These are phyloP conservation scores for Daldinia childiae DNA, from an alignment of 495 filamentous ascomycete genomes.

Conservation along the genomic window DNA sequence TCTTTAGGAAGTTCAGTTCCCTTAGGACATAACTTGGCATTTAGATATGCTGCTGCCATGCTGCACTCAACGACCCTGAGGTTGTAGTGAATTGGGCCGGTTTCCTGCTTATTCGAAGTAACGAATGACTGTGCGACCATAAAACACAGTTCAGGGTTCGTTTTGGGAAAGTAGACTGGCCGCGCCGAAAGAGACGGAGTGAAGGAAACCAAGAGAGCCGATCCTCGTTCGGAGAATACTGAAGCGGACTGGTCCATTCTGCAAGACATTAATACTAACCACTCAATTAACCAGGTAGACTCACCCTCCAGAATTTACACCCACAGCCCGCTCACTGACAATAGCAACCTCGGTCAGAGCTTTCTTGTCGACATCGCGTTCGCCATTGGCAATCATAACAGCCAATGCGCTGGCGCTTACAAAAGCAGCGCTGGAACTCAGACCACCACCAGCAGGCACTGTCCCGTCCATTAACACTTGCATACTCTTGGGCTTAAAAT, in stretches of 20 bases:
- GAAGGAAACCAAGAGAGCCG: conserved; percentile 90
- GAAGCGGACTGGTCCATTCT: conserved; percentile 99
- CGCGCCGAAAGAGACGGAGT: conserved; percentile 77
- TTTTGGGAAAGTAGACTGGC: conserved; percentile 84
- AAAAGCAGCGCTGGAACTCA: conserved; percentile 94
- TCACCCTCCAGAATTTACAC: conserved; percentile 94
- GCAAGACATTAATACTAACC: conserved; percentile 17
- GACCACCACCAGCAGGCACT: conserved; percentile 88
- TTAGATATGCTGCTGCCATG: conserved; percentile 77
- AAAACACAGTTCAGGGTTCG: conserved; percentile 85
- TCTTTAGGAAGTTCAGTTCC: conserved; percentile 76
- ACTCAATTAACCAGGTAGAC: conserved; percentile 38
- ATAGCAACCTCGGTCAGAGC: conserved; percentile 90
- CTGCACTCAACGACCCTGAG: conserved; percentile 95
- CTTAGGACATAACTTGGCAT: conserved; percentile 62
- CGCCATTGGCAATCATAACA: conserved; percentile 86
- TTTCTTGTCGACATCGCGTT: conserved; percentile 81
- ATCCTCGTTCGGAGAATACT: conserved; percentile 86
- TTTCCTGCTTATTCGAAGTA: conserved; percentile 91
- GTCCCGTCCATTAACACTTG: conserved; percentile 89
- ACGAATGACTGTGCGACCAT: conserved; percentile 95
- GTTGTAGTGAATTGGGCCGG: conserved; percentile 93
- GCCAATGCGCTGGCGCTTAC: conserved; percentile 90
- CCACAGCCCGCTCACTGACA: conserved; percentile 91
- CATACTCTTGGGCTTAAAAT: conserved; percentile 78